Evolutionary conservation across 371 early-diverging fungal species (phyloP).

Genomic region (Mortierella sp.): DNA sequence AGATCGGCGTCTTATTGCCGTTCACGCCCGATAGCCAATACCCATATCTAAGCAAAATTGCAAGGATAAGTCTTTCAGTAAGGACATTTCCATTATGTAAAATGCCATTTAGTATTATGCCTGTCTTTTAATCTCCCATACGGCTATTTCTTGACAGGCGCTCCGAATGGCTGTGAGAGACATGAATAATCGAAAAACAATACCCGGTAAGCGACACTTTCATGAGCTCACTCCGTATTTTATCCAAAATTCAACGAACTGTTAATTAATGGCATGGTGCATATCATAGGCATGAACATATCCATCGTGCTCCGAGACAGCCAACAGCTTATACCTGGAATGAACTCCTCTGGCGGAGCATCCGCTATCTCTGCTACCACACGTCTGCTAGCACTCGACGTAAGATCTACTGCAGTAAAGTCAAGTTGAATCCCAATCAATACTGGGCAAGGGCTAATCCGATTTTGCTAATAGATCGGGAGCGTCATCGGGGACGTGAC

Average conservation of each 20-base stretch:
- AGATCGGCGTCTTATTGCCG: conserved; percentile 39
- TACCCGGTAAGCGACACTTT: conserved; percentile 24
- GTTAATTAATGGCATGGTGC: too few relatives aligned
- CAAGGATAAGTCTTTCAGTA: conserved; percentile 30
- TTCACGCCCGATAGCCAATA: conserved; percentile 12
- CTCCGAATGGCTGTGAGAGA: conserved; percentile 40
- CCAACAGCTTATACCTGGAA: conserved; percentile 27
- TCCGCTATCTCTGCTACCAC: conserved; percentile 43
- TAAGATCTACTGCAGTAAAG: not conserved
- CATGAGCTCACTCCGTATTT: too few relatives aligned
- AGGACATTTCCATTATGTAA: too few relatives aligned
- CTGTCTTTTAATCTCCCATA: too few relatives aligned
- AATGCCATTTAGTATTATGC: too few relatives aligned
- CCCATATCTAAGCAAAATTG: conserved; percentile 2
- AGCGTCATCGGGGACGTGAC: conserved; percentile 38
- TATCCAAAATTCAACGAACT: too few relatives aligned
- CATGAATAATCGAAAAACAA: conserved; percentile 29
- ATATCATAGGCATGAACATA: conserved; percentile 40
- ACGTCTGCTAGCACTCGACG: conserved; percentile 22
- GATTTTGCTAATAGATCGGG: conserved; percentile 23
- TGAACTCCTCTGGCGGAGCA: conserved; percentile 31
- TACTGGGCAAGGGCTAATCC: too few relatives aligned
- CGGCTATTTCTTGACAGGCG: too few relatives aligned
- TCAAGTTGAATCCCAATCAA: too few relatives aligned
- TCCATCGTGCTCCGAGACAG: conserved; percentile 47